Conservation (phyloP, 257 asterid genomes). For the Penstemon davidsonii region DNA sequence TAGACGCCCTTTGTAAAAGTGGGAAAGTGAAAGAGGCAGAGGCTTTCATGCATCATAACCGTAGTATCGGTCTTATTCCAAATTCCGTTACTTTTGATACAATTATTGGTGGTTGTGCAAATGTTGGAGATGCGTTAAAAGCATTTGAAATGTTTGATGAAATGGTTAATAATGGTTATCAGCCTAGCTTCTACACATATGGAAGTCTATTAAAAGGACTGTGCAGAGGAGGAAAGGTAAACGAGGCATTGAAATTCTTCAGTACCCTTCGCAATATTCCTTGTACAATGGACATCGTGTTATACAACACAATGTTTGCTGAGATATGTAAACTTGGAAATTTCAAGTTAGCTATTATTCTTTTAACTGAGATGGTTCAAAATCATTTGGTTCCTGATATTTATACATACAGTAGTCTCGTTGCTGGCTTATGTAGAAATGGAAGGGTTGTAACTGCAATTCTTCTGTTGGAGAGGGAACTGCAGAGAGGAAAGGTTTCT, state of each 20-base stretch:
- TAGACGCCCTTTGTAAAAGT: conserved; percentile 63
- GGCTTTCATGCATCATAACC: conserved; percentile 58
- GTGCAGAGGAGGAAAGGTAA: conserved; percentile 59
- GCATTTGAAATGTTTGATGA: conserved; percentile 58
- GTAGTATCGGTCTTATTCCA: conserved; percentile 49
- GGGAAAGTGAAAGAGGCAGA: conserved; percentile 70
- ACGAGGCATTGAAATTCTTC: conserved; percentile 60
- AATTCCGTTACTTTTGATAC: conserved; percentile 61
- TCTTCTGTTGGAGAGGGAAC: conserved; percentile 54
- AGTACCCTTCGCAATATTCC: conserved; percentile 45
- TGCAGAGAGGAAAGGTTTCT: conserved; percentile 43
- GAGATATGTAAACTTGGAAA: conserved; percentile 56
- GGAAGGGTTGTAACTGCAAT: conserved; percentile 65
- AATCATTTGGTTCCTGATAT: conserved; percentile 59
- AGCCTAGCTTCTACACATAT: conserved; percentile 63
- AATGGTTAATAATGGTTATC: conserved; percentile 65
- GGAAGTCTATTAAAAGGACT: conserved; percentile 72
- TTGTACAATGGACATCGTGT: conserved; percentile 43
- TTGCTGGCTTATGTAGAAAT: conserved; percentile 64
- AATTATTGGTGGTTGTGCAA: conserved; percentile 57
- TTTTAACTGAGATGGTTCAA: conserved; percentile 66
- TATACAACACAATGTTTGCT: conserved; percentile 64
- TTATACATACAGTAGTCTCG: conserved; percentile 54
- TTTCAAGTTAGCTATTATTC: conserved; percentile 41
- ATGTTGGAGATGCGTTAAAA: conserved; percentile 56